Conservation (phyloP, 2,329 filamentous ascomycete genomes). For the Calycina herbarum region DNA sequence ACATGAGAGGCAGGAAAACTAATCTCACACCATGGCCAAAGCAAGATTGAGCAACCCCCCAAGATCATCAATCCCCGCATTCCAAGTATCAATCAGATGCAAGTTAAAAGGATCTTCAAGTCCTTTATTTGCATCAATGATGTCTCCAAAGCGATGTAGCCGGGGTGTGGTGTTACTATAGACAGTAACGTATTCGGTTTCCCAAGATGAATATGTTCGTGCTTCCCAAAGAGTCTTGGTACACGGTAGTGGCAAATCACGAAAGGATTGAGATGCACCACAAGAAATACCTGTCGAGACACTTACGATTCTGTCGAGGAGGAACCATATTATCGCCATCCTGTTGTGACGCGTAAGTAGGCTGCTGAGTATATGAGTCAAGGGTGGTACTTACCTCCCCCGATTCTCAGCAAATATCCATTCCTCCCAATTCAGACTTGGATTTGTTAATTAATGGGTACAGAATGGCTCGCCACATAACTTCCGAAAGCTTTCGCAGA, state of each 20-base stretch:
- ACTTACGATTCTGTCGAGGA: constrained; percentile 13
- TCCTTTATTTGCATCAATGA: constrained; percentile 12
- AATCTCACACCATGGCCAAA: constrained; percentile 8
- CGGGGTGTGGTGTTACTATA: constrained; percentile 4
- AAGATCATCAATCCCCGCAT: constrained; percentile 11
- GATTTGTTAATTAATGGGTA: constrained; percentile 2
- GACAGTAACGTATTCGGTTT: constrained; percentile 13
- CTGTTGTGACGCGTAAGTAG: background rate
- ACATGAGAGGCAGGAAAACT: too few relatives aligned
- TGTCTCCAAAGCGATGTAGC: constrained; percentile 9
- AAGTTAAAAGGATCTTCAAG: background rate
- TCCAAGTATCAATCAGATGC: constrained; percentile 18
- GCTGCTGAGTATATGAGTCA: background rate
- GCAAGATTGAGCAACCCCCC: constrained; percentile 8
- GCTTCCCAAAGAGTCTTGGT: constrained; percentile 18
- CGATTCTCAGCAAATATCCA: constrained; percentile 21
- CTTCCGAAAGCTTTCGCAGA: constrained; percentile 6
- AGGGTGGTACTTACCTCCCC: constrained; percentile 12
- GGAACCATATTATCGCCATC: constrained; percentile 14
- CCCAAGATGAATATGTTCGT: constrained; percentile 11
- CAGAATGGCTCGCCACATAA: constrained; percentile 5
- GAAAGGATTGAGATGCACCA: constrained; percentile 4
- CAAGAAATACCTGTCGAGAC: constrained; percentile 15
- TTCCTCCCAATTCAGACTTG: constrained; percentile 17
- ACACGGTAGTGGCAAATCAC: constrained; percentile 13